Percentiles rank a stretch among this genome's conserved stretches.
These are phyloP conservation scores for Pichia insulana DNA, from an alignment of 805 yeast species.

Conservation along the genomic window DNA sequence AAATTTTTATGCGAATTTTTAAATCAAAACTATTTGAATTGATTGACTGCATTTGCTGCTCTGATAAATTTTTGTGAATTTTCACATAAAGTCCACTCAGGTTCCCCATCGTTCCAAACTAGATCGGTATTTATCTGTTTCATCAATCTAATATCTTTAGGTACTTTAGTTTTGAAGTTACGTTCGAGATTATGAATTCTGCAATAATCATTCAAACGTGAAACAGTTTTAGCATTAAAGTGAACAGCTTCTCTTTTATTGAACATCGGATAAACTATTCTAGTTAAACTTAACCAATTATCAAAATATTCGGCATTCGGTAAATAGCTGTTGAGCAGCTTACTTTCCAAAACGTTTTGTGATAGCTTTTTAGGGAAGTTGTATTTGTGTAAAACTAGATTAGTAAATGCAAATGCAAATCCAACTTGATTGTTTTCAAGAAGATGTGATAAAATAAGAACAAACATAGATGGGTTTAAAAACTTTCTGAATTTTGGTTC, in stretches of 20 bases:
- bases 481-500: neutral
- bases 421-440: constrained; percentile 15
- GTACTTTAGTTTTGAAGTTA: constrained; percentile 10
- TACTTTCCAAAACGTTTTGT: constrained; percentile 12
- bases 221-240: neutral
- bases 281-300: constrained; percentile 18
- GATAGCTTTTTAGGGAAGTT: constrained; percentile 1
- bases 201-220: constrained; percentile 17
- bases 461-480: constrained; percentile 6
- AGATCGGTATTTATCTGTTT: constrained; percentile 12
- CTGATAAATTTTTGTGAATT: neutral
- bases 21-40: neutral
- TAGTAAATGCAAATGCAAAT: constrained; percentile 20
- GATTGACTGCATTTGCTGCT: constrained; percentile 11
- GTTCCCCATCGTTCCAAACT: constrained; percentile 13
- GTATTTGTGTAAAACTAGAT: constrained; percentile 14
- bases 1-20: too few relatives aligned
- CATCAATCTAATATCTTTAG: constrained; percentile 11
- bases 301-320: constrained; percentile 18
- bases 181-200: constrained; percentile 15
- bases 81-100: neutral
- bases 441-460: constrained; percentile 17
- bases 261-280: constrained; percentile 8
- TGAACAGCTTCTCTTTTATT: neutral
- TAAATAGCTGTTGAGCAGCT: constrained; percentile 16